Conservation (phyloP, 1,284 basidiomycete genomes). For the Vanrija pseudolonga region DNA sequence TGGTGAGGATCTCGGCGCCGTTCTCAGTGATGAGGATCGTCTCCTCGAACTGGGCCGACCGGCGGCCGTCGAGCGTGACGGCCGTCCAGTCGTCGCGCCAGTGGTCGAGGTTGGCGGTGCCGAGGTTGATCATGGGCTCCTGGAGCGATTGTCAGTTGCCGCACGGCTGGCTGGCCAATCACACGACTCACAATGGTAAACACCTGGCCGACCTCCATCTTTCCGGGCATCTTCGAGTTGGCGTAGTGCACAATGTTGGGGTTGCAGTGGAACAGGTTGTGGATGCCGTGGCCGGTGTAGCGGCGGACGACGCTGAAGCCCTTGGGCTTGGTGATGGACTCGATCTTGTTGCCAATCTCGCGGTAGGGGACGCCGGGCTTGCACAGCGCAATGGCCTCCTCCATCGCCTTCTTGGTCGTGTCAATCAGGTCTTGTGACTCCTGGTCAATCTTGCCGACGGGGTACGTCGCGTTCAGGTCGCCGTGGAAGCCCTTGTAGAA, state of each 20-base stretch:
- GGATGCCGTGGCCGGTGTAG: conserved; percentile 88
- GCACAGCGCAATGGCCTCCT: conserved; percentile 82
- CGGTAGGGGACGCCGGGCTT: conserved; percentile 82
- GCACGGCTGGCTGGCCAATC: background rate
- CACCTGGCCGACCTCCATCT: conserved; percentile 50
- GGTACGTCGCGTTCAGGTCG: conserved; percentile 81
- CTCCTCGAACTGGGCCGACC: conserved; percentile 93
- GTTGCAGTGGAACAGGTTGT: conserved; percentile 57
- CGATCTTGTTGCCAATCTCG: conserved; percentile 55
- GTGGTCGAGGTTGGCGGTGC: conserved; percentile 52
- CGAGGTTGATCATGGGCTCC: conserved; percentile 86
- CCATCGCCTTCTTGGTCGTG: conserved; percentile 72
- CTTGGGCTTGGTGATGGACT: conserved; percentile 72
- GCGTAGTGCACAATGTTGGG: conserved; percentile 52
- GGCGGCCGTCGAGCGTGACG: conserved; percentile 78
- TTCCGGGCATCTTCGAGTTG: conserved; percentile 49
- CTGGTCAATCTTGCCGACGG: conserved; percentile 79
- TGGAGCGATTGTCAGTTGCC: conserved; percentile 14
- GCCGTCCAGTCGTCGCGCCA: conserved; percentile 76
- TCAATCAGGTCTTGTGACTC: conserved; percentile 76
- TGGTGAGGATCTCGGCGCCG: conserved; percentile 84
- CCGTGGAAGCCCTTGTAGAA: conserved; percentile 69
- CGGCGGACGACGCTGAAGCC: conserved; percentile 80
- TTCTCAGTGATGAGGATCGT: conserved; percentile 86
- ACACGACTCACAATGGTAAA: conserved; percentile 48